Evolutionary conservation across 345 rosid genomes (phyloP), one percentile per base, ranked within the genome.

Genomic region (Linum usitatissimum): DNA sequence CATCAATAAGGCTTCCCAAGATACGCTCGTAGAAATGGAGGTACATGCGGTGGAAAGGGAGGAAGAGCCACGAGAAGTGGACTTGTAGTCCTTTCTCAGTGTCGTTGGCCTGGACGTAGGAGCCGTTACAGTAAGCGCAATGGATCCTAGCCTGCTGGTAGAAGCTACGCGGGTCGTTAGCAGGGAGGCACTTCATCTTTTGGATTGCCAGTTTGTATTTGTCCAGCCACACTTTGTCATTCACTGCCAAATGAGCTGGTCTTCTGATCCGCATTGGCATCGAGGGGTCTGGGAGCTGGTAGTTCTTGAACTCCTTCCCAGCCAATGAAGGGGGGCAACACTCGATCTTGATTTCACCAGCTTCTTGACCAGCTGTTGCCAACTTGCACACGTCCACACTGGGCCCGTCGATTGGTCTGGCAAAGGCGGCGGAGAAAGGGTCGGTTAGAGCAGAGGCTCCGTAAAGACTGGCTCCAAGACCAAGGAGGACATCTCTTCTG

Each of bases 31-130:
- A 21, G 57, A 55, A 55, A 19, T 12, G 5, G n/a, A n/a, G n/a
- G 57, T 55, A 20, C 21, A 55, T 20, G 21, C 57, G 57, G 21
- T 55, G 57, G 23, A 18, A 55, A 9, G 57, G 57, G 57, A 55
- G 30, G 57, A 55, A 55, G 23, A 55, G 21, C 57, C 57, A 55
- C 1, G 57, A 55, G 20, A 4, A 18, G 57, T 55, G 57, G 7
- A 55, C 18, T 2, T 55, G 20, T 1, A 55, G 23, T 2, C 23
- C 23, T 14, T 17, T 9, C 3, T 21, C 9, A 7, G 30, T 6
- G 21, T 55, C 6, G 57, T 17, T 7, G 57, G 20, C 9, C 21
- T 55, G 57, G 57, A 18, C 20, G 57, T 55, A 55, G 57, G 57
- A 18, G 5, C 57, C 57, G 57, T 18, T 55, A 7, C 57, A 55